Evolutionary conservation across 768 basidiomycete species (phyloP).

Genomic region (Mycena filopes): DNA sequence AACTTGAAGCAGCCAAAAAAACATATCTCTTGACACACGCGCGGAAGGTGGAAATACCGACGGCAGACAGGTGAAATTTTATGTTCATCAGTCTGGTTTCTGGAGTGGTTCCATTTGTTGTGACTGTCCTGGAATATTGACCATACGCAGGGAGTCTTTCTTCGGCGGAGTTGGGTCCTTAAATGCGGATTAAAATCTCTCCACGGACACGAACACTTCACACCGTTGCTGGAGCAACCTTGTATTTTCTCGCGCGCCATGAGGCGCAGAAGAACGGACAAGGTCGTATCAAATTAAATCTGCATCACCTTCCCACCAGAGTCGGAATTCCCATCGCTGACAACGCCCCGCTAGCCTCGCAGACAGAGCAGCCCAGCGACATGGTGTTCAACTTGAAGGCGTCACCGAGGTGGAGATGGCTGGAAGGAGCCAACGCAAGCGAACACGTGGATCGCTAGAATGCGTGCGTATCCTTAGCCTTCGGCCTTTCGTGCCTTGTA

Average conservation of each 20-base stretch:
- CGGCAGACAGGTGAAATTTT: not conserved
- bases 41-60: no score
- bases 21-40: not conserved
- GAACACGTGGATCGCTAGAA: slow-evolving; percentile 27
- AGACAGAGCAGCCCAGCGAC: not conserved
- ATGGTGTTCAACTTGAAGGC: not conserved
- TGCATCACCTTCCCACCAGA: slow-evolving; percentile 23
- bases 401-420: slow-evolving; percentile 12
- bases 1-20: no score
- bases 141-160: no score
- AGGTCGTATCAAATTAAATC: slow-evolving; percentile 11
- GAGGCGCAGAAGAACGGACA: slow-evolving; percentile 14
- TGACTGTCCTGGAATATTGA: no score
- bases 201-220: not conserved
- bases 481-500: slow-evolving; percentile 22
- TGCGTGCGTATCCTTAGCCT: slow-evolving; percentile 19
- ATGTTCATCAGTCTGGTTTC: not conserved
- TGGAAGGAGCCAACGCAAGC: slow-evolving; percentile 20
- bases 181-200: not conserved
- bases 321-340: slow-evolving; percentile 17
- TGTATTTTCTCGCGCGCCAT: slow-evolving; percentile 4
- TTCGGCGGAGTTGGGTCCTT: not conserved
- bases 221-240: slow-evolving; percentile 8
- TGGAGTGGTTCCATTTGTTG: no score
- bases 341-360: slow-evolving; percentile 10